A percentile compares a stretch with the other conserved stretches of the same genome.
These are phyloP conservation scores for Saccharomyces hybrid DNA, from an alignment of 1,139 yeast genomes.

Conservation along the genomic window DNA sequence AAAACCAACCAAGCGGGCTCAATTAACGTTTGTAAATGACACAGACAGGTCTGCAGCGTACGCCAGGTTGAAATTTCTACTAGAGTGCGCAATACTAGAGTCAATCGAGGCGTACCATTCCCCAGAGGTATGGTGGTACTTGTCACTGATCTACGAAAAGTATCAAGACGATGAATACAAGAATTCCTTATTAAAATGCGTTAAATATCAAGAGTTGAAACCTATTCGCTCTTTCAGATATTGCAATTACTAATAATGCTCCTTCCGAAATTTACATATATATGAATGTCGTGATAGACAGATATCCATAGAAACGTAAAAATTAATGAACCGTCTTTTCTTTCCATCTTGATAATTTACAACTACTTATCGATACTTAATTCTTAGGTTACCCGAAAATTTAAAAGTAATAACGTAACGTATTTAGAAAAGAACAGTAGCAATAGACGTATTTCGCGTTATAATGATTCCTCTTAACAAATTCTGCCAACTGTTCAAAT, in stretches of 20 bases:
- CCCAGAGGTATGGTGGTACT: conserved; percentile 67
- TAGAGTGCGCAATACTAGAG: conserved; percentile 50
- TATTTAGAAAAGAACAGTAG: background rate
- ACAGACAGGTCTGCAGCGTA: conserved; percentile 58
- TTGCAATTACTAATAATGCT: conserved; percentile 18
- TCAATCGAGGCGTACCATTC: conserved; percentile 45
- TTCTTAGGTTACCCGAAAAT: background rate
- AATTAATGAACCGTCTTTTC: background rate
- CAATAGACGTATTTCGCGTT: background rate
- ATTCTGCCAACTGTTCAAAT: background rate
- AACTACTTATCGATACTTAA: background rate
- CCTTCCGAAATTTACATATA: background rate
- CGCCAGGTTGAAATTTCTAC: conserved; percentile 53
- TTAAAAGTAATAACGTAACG: background rate
- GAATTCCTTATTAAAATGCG: conserved; percentile 57
- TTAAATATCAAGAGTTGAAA: conserved; percentile 57
- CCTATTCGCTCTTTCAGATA: conserved; percentile 46
- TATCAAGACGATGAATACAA: conserved; percentile 50
- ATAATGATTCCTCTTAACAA: background rate
- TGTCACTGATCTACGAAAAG: conserved; percentile 57
- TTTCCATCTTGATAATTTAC: background rate
- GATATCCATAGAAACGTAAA: background rate
- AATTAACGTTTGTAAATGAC: conserved; percentile 33
- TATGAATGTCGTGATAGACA: background rate
- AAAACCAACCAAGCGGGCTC: background rate